Evolutionary conservation across 441 rosid species (phyloP).

Genomic region (Brassica hybrid): DNA sequence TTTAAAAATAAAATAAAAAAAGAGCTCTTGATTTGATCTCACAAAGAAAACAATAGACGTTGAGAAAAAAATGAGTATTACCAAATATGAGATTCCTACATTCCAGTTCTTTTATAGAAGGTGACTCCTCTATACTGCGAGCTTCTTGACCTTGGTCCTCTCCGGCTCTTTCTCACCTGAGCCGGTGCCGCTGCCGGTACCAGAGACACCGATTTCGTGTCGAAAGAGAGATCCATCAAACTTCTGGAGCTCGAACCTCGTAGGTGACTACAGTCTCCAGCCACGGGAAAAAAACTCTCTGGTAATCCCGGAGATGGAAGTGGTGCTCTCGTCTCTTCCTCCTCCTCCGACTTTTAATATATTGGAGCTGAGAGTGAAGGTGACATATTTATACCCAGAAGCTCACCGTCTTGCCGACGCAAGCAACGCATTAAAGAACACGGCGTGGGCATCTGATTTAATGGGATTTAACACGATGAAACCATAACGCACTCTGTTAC

Average conservation of each 20-base stretch:
- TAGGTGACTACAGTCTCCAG: conserved; percentile 42
- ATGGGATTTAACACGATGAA: too few species aligned
- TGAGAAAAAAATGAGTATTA: conserved; percentile 13
- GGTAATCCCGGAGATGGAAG: conserved; percentile 37
- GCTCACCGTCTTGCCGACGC: too few species aligned
- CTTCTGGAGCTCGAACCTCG: conserved; percentile 53
- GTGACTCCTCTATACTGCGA: conserved; percentile 94
- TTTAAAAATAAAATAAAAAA: neutral
- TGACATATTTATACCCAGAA: too few species aligned
- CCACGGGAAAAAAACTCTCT: conserved; percentile 69
- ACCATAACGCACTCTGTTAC: too few species aligned
- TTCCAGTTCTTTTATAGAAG: conserved; percentile 85
- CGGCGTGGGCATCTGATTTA: too few species aligned
- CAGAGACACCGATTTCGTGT: conserved; percentile 49
- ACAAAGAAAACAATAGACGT: neutral
- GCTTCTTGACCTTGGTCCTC: conserved; percentile 97
- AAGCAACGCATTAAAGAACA: too few species aligned
- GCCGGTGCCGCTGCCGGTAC: conserved; percentile 46
- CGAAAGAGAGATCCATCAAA: conserved; percentile 62
- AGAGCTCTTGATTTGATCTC: neutral
- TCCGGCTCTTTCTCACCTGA: conserved; percentile 70
- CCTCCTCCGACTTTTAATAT: conserved; percentile 3
- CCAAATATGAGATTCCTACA: conserved; percentile 99
- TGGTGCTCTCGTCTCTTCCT: conserved; percentile 33
- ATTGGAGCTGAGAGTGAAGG: too few species aligned